phyloP scores from a whole-genome alignment of 2,329 filamentous ascomycete species.

The Pseudogymnoascus destructans region DNA sequence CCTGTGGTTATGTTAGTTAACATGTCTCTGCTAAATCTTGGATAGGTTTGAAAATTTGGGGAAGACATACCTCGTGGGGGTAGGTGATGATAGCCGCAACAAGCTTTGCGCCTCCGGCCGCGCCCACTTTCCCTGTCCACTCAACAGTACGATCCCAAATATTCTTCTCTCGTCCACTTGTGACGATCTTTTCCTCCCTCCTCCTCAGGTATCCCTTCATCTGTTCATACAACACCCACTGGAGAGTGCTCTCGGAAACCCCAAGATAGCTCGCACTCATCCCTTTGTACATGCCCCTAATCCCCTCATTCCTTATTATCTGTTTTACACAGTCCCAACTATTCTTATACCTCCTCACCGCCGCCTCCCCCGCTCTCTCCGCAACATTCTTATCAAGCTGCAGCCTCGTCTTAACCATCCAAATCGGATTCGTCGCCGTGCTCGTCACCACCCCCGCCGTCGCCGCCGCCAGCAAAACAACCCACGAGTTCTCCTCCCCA shows the following conservation, averaged over 20 bases:
- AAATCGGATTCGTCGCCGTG: constrained; percentile 90
- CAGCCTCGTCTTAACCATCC: constrained; percentile 86
- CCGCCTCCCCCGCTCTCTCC: constrained; percentile 38
- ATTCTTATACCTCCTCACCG: constrained; percentile 65
- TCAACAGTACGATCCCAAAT: constrained; percentile 62
- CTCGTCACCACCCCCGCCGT: constrained; percentile 73
- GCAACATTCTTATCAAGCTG: constrained; percentile 82
- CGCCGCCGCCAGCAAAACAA: constrained; percentile 66
- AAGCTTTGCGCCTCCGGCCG: constrained; percentile 75
- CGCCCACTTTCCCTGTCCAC: constrained; percentile 66
- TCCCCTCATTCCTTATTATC: constrained; percentile 66
- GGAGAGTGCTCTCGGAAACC: constrained; percentile 77
- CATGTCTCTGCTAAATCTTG: not conserved
- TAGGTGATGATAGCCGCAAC: constrained; percentile 76
- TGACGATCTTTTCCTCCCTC: constrained; percentile 45
- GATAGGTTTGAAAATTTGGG: not conserved
- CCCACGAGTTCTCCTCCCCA: constrained; percentile 55
- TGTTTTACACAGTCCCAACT: constrained; percentile 78
- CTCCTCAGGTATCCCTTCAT: constrained; percentile 63
- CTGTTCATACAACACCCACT: constrained; percentile 91
- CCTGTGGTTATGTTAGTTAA: constrained; percentile 31
- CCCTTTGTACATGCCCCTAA: constrained; percentile 75
- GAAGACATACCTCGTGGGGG: constrained; percentile 63
- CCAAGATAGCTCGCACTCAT: constrained; percentile 86
- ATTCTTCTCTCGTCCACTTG: constrained; percentile 48